Base-by-base conservation (phyloP, 2,329 filamentous ascomycete genomes). In the Nemania bipapillata region DNA sequence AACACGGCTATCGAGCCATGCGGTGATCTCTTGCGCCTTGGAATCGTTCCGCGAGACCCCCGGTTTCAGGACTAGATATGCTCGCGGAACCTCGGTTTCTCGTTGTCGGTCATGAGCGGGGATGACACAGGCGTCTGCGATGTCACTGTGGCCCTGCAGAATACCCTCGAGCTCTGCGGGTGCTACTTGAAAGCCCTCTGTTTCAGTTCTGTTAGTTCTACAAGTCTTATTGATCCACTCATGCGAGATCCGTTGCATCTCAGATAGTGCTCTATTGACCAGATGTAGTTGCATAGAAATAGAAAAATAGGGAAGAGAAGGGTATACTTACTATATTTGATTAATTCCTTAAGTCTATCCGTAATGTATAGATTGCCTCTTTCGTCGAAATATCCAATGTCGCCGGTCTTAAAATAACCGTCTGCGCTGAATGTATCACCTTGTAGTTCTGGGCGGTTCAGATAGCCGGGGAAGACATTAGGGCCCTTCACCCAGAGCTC, bases 361-460 rank as follows among this genome's bases (percentile, higher is more conserved):
- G 94, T 97, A 77, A 97, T 95, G 83, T 90, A 97, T 75, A 96
- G 92, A 77, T 96, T 92, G 32, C 92, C 92, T 57, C 92, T 85
- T 53, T 86, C 82, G 76, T 97, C 92, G 75, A 92, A 88, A 72
- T 92, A 90, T 3, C 93, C 92, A 28, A 97, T 89, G 75, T 97
- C 94, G 1, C 94, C 94, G 0, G 94, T 97, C 80, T 91, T 94
- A 85, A 97, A 97, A 83, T 90, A 97, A 0, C 93, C 93, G 72
- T 96, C 93, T 0, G 83, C 73, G 2, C 91, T 92, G 69, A 96
- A 89, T 0, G 91, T 89, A 53, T 92, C 89, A 2, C 83, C 83
- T 2, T 92, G 93, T 2, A 90, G 88, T 70, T 91, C 87, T 0
- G 89, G 86, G 65, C 92, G 91, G 75, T 93, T 92, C 73, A 91